These are phyloP conservation scores for Penicillium concentricum DNA, from an alignment of 2,329 filamentous ascomycete genomes.

Conservation along the genomic window DNA sequence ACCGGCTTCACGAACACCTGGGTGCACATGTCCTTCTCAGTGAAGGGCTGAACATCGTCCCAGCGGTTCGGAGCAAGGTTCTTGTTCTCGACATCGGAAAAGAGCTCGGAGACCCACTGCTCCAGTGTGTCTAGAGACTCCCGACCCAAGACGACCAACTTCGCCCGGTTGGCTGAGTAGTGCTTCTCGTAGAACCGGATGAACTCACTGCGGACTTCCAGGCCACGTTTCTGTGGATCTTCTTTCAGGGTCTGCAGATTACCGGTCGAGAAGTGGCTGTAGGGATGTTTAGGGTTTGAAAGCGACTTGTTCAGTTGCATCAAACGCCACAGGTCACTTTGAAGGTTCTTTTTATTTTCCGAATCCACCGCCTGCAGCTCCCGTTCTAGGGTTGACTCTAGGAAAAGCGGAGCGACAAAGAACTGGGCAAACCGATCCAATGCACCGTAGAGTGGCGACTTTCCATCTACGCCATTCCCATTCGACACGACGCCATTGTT, in stretches of 20 bases:
- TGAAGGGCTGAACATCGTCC: constrained; percentile 62
- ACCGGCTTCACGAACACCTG: constrained; percentile 88
- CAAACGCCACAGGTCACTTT: constrained; percentile 83
- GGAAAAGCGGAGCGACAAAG: constrained; percentile 84
- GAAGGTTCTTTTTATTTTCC: constrained; percentile 96
- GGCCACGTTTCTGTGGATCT: constrained; percentile 71
- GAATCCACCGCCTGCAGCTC: constrained; percentile 89
- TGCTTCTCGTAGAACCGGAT: constrained; percentile 87
- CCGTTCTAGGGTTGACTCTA: constrained; percentile 78
- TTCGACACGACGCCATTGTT: constrained; percentile 23
- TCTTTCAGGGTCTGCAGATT: constrained; percentile 85
- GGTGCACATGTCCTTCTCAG: constrained; percentile 60
- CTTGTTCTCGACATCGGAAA: constrained; percentile 79
- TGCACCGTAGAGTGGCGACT: constrained; percentile 72
- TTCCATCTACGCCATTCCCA: constrained; percentile 23
- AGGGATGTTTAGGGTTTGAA: constrained; percentile 85
- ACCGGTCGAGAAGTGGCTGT: constrained; percentile 87
- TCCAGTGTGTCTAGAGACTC: constrained; percentile 81
- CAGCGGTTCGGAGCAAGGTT: constrained; percentile 67
- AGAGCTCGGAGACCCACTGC: constrained; percentile 79
- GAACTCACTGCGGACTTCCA: constrained; percentile 86
- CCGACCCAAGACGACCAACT: constrained; percentile 79
- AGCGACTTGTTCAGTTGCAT: constrained; percentile 84
- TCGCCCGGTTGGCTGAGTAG: constrained; percentile 93
- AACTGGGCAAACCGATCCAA: constrained; percentile 92